Base-by-base conservation (phyloP, 2,329 filamentous ascomycete species). In the Rhynchosporium graminicola region DNA sequence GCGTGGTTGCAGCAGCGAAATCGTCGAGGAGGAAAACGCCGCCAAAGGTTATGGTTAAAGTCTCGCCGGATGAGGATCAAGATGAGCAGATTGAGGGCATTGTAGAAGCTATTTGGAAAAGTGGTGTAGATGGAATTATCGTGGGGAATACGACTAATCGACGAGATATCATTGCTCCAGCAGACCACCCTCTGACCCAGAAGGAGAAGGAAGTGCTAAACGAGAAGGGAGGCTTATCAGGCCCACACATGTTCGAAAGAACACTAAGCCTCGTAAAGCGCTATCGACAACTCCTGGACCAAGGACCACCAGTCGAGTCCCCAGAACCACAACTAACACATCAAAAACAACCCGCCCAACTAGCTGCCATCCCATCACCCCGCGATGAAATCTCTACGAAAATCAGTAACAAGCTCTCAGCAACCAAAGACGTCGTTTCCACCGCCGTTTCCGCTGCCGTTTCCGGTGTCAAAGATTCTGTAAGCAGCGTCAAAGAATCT, bases 141-240 rank as follows among this genome's bases (percentile, higher is more conserved):
- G 94, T 99, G 3, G 95, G 94, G 10, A 99, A 99, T 79, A 99
- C 95, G 0, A 99, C 95, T 2, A 96, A 95, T 77, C 85, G 88
- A 67, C 83, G 95, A 48, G 83, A 87, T 0, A 87, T 87, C 3
- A 79, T 93, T 2, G 74, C 94, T 0, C 89, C 92, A 0, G 77
- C 82, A 29, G 87, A 88, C 31, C 84, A 88, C 67, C 76, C 79
- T 40, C 80, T 97, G 31, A 83, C 87, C 0, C 71, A 79, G 1
- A 80, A 83, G 66, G 94, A 99, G 74, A 81, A 86, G 68, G 77
- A 79, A 63, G 82, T 87, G 1, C 76, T 97, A 38, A 80, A 82
- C 62, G 91, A 97, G 77, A 87, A 88, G 26, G 93, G 95, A 33
- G 94, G 95, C 1, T 96, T 92, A 76, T 97, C 92, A 0, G 94